phyloP scores from a whole-genome alignment of 2,329 filamentous ascomycete species.

The Thielaviopsis populi region DNA sequence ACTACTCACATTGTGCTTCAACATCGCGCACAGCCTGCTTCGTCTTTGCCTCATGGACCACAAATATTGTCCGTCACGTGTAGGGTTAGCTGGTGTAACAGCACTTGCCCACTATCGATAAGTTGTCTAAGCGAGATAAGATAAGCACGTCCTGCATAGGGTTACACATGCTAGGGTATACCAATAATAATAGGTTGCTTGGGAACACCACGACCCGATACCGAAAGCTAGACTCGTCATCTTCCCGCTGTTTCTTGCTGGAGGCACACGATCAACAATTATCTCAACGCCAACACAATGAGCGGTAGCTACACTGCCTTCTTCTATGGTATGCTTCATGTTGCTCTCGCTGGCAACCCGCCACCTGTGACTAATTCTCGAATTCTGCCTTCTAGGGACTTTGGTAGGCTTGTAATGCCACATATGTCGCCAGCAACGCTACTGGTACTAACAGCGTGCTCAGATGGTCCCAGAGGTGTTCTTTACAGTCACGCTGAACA shows the following conservation, averaged over 20 bases:
- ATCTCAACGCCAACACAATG: not conserved
- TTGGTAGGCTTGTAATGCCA: constrained; percentile 22
- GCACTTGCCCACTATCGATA: not conserved
- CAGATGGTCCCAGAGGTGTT: constrained; percentile 78
- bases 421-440: not conserved
- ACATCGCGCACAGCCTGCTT: no score
- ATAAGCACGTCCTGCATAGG: not conserved
- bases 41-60: no score
- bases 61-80: no score
- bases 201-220: no score
- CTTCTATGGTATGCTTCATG: constrained; percentile 29
- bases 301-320: constrained; percentile 13
- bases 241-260: not conserved
- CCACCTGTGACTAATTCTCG: constrained; percentile 6
- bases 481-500: constrained; percentile 65
- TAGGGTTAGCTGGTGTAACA: not conserved
- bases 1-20: no score
- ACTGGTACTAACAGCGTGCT: constrained; percentile 19
- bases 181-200: not conserved
- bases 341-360: not conserved
- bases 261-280: not conserved
- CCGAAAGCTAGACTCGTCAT: not conserved
- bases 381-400: constrained; percentile 22
- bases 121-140: not conserved
- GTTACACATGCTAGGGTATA: not conserved